Evolutionary conservation across 331 rosid species (phyloP), one percentile per base, ranked within the genome.

Genomic region (Acacia concinna): DNA sequence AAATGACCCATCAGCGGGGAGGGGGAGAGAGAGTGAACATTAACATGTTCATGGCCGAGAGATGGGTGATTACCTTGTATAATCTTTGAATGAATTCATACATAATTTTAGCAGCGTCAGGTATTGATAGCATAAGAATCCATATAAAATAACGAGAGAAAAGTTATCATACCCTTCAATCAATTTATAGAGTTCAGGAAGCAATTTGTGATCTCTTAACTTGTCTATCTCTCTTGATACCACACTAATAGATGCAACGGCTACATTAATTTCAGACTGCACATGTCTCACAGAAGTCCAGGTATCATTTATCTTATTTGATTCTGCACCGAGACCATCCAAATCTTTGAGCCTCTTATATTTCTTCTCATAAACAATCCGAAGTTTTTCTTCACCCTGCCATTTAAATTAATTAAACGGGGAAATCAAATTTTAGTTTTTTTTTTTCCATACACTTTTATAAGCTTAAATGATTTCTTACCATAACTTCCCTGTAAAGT

Each of bases 361-460:
- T 81, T 25, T 27, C 81, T 68, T 85, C 40, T 81, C 85, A 43
- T 85, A 85, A 3, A 14, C 40, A 78, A 51, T 63, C 65, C 68
- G 57, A 54, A 52, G 72, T 70, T 85, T 85, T 63, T 85, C 84
- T 85, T 78, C 85, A 60, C 34, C 68, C 85, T 85, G 83, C 64
- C 82, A 81, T 65, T 32, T 18, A 47, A 77, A 72, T 54, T 54
- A 63, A 28, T 46, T 27, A 20, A 17, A 41, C 13, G 41, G 43
- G n/a, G 32, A 7, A 27, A 15, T 23, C 17, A 20, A 80, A 57
- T 44, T 54, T 5, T 17, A 30, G 46, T 38, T 23, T 67, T 21
- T 13, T 32, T 31, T n/a, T n/a, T n/a, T n/a, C n/a, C 74, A 75
- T 10, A 8, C 64, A 10, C 27, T 38, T 66, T 57, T 54, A 52